These are phyloP conservation scores for Plasmodium ovale DNA, from an alignment of 169 alveolate species.

Conservation along the genomic window DNA sequence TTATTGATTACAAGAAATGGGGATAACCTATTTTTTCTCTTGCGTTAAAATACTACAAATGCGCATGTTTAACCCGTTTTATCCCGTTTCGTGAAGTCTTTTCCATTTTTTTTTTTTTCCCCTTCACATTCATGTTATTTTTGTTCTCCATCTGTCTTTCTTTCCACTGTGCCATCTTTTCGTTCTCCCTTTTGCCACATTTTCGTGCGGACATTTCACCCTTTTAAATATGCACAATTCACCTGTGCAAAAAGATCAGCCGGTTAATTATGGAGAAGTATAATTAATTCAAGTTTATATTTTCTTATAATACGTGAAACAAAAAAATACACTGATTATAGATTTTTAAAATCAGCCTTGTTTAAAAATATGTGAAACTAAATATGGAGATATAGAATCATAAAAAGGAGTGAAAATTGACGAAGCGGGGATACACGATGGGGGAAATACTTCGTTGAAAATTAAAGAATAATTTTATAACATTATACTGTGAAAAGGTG, in stretches of 20 bases:
- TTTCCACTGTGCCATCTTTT: background rate
- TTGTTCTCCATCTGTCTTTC: background rate
- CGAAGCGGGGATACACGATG: background rate
- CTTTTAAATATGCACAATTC: conserved; percentile 12
- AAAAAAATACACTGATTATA: conserved; percentile 39
- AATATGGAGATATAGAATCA: background rate
- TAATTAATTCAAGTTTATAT: conserved; percentile 27
- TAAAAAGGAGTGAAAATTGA: background rate
- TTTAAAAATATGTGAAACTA: conserved; percentile 46
- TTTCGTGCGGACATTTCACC: conserved; percentile 8
- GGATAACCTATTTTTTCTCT: conserved; percentile 15
- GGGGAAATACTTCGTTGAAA: conserved; percentile 28
- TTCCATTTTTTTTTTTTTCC: background rate
- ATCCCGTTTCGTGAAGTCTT: background rate
- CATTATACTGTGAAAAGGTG: conserved; percentile 6
- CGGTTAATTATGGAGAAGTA: conserved; percentile 19
- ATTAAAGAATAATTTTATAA: conserved; percentile 45
- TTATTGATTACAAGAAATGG: background rate
- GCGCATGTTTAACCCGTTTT: background rate
- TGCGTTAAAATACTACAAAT: background rate
- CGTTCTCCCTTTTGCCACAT: background rate
- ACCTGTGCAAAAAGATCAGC: conserved; percentile 29
- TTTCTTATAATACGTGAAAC: conserved; percentile 20
- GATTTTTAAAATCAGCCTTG: conserved; percentile 28
- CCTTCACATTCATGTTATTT: background rate